A percentile compares a stretch with the other conserved stretches of the same genome.
These are phyloP conservation scores for Xylariaceae sp. DNA, from an alignment of 2,329 filamentous ascomycete genomes.

Conservation along the genomic window DNA sequence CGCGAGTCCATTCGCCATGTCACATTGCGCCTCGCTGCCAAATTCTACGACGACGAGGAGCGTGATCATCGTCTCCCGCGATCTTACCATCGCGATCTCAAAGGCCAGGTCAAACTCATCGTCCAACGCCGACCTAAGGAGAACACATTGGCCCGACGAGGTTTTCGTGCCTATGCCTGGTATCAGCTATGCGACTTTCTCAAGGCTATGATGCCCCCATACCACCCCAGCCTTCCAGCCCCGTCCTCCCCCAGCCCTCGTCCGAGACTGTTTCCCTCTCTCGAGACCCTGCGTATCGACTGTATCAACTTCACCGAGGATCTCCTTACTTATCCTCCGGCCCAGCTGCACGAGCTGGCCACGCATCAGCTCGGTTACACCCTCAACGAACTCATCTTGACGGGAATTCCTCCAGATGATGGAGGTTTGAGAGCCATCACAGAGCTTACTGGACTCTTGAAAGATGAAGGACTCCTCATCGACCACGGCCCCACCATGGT, in stretches of 20 bases:
- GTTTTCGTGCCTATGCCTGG: constrained; percentile 54
- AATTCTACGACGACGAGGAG: constrained; percentile 52
- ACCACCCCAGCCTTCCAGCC: constrained; percentile 36
- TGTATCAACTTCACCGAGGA: constrained; percentile 51
- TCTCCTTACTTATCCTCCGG: constrained; percentile 42
- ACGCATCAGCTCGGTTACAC: constrained; percentile 51
- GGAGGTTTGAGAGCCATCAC: constrained; percentile 43
- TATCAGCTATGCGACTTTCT: constrained; percentile 51
- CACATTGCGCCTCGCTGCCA: constrained; percentile 51
- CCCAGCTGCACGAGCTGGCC: constrained; percentile 49
- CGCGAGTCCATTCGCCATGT: constrained; percentile 43
- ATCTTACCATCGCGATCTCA: constrained; percentile 42
- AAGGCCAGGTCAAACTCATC: constrained; percentile 38
- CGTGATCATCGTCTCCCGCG: constrained; percentile 38
- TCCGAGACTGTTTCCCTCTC: constrained; percentile 44
- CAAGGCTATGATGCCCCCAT: constrained; percentile 47
- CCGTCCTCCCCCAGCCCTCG: constrained; percentile 14
- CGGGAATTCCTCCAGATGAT: constrained; percentile 49
- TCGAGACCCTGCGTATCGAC: constrained; percentile 48
- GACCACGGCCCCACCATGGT: constrained; percentile 43
- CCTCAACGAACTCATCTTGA: constrained; percentile 50
- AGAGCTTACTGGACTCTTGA: constrained; percentile 50
- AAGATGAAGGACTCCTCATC: constrained; percentile 50
- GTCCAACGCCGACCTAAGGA: constrained; percentile 43
- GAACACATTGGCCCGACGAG: constrained; percentile 44